Base-by-base conservation (phyloP, 495 filamentous ascomycete genomes). In the Penicillium cosmopolitanum region DNA sequence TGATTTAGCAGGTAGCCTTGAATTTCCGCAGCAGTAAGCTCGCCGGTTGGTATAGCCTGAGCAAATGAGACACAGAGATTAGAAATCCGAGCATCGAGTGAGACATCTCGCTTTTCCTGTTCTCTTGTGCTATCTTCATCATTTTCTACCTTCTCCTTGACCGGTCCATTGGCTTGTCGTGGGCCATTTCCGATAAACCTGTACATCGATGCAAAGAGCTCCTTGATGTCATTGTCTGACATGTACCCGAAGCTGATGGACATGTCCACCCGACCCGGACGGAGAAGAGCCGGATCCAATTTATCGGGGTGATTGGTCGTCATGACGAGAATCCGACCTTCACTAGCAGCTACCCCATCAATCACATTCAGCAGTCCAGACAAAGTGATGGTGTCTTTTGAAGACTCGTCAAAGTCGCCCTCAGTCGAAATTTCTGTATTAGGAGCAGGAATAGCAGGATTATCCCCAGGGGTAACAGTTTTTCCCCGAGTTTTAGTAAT, bases 341-440 rank as follows among this genome's bases (percentile, higher is more conserved):
- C 91, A 55, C 92, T 88, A 2, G 87, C 88, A 7, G 88, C 88
- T 0, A 93, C 91, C 28, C 91, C 91, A 64, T 96, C 91, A 58
- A 96, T 89, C 47, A 83, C 85, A 70, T 96, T 95, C n/a, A 96
- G 78, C 0, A 96, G 78, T 0, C 89, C 90, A 0, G 90, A 92
- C 8, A 94, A 78, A 85, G 56, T 38, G 15, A 55, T 57, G 15
- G 18, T 79, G 6, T 44, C n/a, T 18, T 6, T 16, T 19, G n/a
- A 12, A 44, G 42, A 19, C 13, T 44, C 16, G 16, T 19, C 42
- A 44, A 13, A 6, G n/a, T 5, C 15, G 4, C 3, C 5, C 5
- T 16, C 42, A 3, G 42, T 4, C 1, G 40, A 11, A 19, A 0
- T 76, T 18, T 42, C 16, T 87, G 80, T 33, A 85, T 76, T 18